Percentiles rank a stretch among this genome's conserved stretches.
Conservation (phyloP, 129 eudicot genomes). For the Mikania micrantha region DNA sequence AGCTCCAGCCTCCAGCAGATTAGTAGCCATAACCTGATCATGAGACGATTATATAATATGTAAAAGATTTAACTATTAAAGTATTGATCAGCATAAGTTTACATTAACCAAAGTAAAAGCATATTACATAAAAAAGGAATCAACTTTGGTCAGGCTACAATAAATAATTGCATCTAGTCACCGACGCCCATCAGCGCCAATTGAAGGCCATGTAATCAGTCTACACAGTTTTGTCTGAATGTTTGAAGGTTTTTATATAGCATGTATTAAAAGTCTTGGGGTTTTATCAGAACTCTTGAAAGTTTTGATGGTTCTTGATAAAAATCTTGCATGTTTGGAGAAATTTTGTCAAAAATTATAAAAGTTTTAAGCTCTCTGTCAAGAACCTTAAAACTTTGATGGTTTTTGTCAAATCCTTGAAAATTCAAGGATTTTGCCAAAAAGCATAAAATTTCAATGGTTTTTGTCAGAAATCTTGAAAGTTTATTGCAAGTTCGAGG, state of each 20-base stretch:
- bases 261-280: background rate
- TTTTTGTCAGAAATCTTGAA: background rate
- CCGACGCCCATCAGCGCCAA: background rate
- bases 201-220: background rate
- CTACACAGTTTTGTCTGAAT: background rate
- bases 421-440: background rate
- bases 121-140: background rate
- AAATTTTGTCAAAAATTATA: background rate
- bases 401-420: background rate
- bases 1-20: conserved; percentile 15
- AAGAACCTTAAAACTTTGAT: background rate
- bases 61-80: background rate
- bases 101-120: background rate
- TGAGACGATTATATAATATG: background rate
- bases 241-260: background rate
- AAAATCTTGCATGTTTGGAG: background rate
- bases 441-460: no score
- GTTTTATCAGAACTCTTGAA: background rate
- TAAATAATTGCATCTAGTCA: background rate
- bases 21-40: conserved; percentile 42
- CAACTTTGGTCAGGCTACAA: background rate
- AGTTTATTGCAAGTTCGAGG: no score
- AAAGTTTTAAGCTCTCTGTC: background rate
- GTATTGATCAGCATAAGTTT: background rate
- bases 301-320: background rate